Evolutionary conservation across 306 rosid genomes (phyloP), one percentile per base, ranked within the genome.

Genomic region (Cicer yamashitae): DNA sequence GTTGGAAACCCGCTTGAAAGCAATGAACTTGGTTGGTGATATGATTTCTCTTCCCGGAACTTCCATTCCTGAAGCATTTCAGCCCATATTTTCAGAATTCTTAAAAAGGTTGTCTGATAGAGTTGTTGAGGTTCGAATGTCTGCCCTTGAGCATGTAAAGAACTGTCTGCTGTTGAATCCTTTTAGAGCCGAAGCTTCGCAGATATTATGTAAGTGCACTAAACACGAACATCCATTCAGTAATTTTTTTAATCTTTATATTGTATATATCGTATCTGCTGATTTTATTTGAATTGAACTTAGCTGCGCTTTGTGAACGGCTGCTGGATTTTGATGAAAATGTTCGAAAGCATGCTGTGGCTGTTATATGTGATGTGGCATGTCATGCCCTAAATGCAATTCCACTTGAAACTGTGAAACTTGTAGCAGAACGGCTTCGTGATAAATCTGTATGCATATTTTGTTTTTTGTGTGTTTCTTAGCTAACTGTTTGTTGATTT

Each of bases 301-400:
- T 77, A 96, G 99, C 93, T 83, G 88, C 99, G 71, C 97, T 96
- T 66, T 88, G 90, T 84, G 99, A 96, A 68, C 98, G 99, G 66
- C 86, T 96, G 61, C 79, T 92, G 92, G 99, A 96, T 90, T 92
- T 86, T 7, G 98, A 96, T 80, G 99, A 96, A 85, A 87, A 79
- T 87, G 90, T 96, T 52, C 93, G 99, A 60, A 92, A 92, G 82
- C 98, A 92, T 88, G 99, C 88, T 83, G 99, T 92, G 83, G 86
- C 92, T 83, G 99, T 96, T 75, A 84, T 92, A 74, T 92, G 93
- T 58, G 99, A 96, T 77, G 96, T 96, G 73, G 91, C 91, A 13
- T 90, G 97, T 70, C 91, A 84, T 75, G 84, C 87, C 60, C 76
- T 79, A 14, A 81, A 84, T 75, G 92, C 96, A 39, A 76, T 90